Base-by-base conservation (phyloP, 768 basidiomycete genomes). In the Leucogyrophana mollusca region DNA sequence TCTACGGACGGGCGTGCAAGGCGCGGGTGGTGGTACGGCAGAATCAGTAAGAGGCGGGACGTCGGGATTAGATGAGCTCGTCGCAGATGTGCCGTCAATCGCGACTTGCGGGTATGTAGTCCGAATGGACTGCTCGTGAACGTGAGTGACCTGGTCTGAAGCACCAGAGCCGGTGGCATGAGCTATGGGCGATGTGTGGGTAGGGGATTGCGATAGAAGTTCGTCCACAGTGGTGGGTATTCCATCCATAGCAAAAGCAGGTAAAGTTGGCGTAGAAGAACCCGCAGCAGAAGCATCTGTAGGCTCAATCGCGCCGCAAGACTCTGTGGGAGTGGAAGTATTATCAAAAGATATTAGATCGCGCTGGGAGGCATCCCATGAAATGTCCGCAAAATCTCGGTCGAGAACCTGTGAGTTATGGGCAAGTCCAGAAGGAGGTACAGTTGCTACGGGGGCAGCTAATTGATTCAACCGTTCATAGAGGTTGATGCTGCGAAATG, bases 311-410 rank as follows among this genome's bases (percentile, higher is more conserved):
- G 46, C 22, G 52, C 49, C 18, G 49, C 38, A 24, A 37, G 44
- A 34, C 47, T 51, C 48, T 46, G 57, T 50, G 30, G 56, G 55
- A 24, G 61, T 55, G 30, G 69, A 61, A 54, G 73, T 65, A 17
- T 74, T 70, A 55, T 78, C 75, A 44, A 77, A 68, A 27, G 66
- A 68, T 25, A 73, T 70, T 27, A 71, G 66, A 50, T 67, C 69
- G 10, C 46, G 61, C 43, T 59, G 57, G 4, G 55, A 53, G 23
- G 24, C 46, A 30, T 53, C 53, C 27, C 30, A 27, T 8, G 43
- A 18, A 32, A 46, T 25, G 25, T 45, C 40, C 16, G 41, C 11
- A 23, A 35, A 35, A 40, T 45, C n/a, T 18, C 9, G 21, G 11
- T n/a, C 21, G 25, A 42, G 14, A 9, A 22, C 17, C 23, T 32